Evolutionary conservation across 2,329 filamentous ascomycete species (phyloP).

Genomic region (Bipolaris gigantea): DNA sequence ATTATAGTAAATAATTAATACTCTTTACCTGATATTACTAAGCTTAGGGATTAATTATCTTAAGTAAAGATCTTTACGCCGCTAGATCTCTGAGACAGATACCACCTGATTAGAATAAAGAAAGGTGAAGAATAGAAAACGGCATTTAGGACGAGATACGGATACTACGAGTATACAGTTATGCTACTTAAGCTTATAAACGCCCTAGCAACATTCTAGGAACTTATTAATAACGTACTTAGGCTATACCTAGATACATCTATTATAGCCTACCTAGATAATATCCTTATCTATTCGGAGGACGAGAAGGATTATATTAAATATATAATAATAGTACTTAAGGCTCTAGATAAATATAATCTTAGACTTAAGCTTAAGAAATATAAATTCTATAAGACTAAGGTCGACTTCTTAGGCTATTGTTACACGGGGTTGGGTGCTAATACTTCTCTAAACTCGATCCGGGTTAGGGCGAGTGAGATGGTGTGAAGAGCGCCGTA

Average conservation of each 20-base stretch:
- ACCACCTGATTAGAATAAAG: conserved; percentile 1
- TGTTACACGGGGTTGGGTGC: no score
- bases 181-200: not conserved
- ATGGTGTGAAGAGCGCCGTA: no score
- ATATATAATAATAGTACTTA: not conserved
- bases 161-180: not conserved
- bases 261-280: not conserved
- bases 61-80: no score
- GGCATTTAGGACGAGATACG: not conserved
- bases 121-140: conserved; percentile 1
- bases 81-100: not conserved
- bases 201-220: not conserved
- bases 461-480: no score
- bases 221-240: not conserved
- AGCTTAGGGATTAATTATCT: no score
- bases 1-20: conserved; percentile 15
- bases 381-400: no score
- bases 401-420: no score
- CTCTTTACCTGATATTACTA: conserved; percentile 9
- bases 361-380: no score
- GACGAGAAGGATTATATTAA: not conserved
- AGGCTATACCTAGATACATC: not conserved
- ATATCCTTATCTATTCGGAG: not conserved
- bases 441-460: no score
- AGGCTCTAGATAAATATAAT: no score